phyloP scores from a whole-genome alignment of 2,329 filamentous ascomycete species.

The Grosmannia huntii region DNA sequence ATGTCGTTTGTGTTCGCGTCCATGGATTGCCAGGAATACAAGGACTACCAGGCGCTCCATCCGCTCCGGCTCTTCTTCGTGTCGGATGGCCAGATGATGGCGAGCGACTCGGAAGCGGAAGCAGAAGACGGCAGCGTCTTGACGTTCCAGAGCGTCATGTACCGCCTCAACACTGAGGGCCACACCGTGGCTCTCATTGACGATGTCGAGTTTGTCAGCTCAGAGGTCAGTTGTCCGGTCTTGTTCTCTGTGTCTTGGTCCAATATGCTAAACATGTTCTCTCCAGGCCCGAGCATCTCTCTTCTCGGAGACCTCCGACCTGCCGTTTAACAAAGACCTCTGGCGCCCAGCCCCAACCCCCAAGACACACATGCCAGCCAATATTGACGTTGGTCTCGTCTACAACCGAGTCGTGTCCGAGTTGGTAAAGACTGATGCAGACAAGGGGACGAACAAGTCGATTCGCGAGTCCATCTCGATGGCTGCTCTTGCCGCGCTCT shows the following conservation, averaged over 20 bases:
- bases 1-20: constrained; percentile 27
- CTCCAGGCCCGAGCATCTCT: no score
- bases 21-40: constrained; percentile 35
- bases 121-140: constrained; percentile 9
- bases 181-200: constrained; percentile 54
- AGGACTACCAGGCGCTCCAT: constrained; percentile 36
- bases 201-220: constrained; percentile 48
- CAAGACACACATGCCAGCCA: no score
- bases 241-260: no score
- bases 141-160: constrained; percentile 33
- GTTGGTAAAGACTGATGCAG: no score
- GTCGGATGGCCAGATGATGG: constrained; percentile 39
- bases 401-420: no score
- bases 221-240: constrained; percentile 33
- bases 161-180: constrained; percentile 38
- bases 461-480: background rate
- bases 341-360: no score
- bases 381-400: no score
- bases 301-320: no score
- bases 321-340: no score
- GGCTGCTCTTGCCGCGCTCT: background rate
- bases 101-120: no score
- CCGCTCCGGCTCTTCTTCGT: constrained; percentile 56
- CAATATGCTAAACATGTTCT: no score
- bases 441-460: background rate